Conservation (phyloP, 805 yeast species). For the Ogataea paradorogensis region DNA sequence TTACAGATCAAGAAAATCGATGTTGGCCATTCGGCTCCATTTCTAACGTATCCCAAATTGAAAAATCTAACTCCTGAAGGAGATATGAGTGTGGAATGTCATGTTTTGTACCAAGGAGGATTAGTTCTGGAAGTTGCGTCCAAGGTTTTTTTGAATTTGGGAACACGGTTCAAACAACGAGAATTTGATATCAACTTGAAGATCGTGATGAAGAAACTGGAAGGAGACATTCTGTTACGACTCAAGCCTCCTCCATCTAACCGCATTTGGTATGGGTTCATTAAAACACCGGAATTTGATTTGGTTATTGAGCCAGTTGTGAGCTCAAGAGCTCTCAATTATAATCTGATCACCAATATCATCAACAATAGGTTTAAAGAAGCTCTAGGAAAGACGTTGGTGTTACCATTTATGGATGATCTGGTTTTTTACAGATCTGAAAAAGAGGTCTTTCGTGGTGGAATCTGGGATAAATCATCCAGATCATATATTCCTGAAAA, state of each 20-base stretch:
- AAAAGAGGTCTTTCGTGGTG: constrained; percentile 80
- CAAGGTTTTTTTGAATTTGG: constrained; percentile 70
- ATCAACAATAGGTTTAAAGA: constrained; percentile 78
- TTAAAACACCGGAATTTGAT: constrained; percentile 70
- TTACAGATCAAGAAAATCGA: constrained; percentile 68
- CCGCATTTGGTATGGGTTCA: constrained; percentile 88
- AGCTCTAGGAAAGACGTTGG: constrained; percentile 74
- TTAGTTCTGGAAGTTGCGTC: constrained; percentile 76
- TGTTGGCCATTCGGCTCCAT: constrained; percentile 81
- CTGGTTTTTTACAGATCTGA: constrained; percentile 64
- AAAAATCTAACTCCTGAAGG: constrained; percentile 79
- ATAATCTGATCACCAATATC: constrained; percentile 72
- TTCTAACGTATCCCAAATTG: constrained; percentile 68
- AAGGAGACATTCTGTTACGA: constrained; percentile 68
- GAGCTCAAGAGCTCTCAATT: constrained; percentile 76
- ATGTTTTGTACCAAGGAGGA: constrained; percentile 72
- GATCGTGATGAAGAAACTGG: constrained; percentile 61
- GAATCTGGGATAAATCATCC: constrained; percentile 71
- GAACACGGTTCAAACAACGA: constrained; percentile 65
- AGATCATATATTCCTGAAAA: constrained; percentile 10
- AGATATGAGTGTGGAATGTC: constrained; percentile 54
- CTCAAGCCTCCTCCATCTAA: constrained; percentile 89
- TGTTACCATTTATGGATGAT: constrained; percentile 88
- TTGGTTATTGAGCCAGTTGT: constrained; percentile 87
- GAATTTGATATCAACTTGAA: constrained; percentile 75